Evolutionary conservation across 2,329 filamentous ascomycete species (phyloP).

Genomic region (Bipolaris gigantea): DNA sequence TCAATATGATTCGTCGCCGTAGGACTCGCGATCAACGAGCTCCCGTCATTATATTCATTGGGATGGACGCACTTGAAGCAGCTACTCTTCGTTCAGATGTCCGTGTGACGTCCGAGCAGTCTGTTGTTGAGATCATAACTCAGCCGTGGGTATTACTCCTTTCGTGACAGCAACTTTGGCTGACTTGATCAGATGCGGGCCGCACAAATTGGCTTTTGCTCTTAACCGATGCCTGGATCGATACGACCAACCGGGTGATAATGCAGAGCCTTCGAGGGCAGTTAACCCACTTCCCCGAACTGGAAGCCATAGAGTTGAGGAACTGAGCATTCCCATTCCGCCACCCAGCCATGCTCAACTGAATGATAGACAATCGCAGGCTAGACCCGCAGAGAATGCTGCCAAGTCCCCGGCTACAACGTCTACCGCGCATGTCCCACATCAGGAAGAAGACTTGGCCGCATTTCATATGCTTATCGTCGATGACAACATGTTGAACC

Average conservation of each 20-base stretch:
- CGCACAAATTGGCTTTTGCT: conserved; percentile 36
- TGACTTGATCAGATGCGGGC: conserved; percentile 32
- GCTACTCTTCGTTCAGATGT: conserved; percentile 38
- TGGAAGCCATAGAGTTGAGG: neutral
- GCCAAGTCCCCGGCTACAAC: neutral
- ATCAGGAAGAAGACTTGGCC: neutral
- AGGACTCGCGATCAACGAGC: conserved; percentile 12
- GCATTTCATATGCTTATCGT: conserved; percentile 37
- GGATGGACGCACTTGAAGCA: conserved; percentile 39
- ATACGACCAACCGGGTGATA: conserved; percentile 26
- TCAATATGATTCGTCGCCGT: conserved; percentile 25
- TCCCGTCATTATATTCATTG: conserved; percentile 37
- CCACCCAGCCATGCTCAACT: neutral
- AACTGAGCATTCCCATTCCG: neutral
- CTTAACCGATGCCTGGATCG: conserved; percentile 36
- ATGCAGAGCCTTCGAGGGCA: conserved; percentile 5
- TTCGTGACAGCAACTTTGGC: neutral
- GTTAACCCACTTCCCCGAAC: neutral
- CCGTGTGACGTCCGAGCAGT: conserved; percentile 32
- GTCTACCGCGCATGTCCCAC: neutral
- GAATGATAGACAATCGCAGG: neutral
- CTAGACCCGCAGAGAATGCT: neutral
- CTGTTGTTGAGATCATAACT: conserved; percentile 39
- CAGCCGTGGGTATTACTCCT: conserved; percentile 32
- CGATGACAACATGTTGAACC: conserved; percentile 47